A percentile compares a stretch with the other conserved stretches of the same genome.
Conservation (phyloP, 2,329 filamentous ascomycete species). For the Fusarium coffeatum region DNA sequence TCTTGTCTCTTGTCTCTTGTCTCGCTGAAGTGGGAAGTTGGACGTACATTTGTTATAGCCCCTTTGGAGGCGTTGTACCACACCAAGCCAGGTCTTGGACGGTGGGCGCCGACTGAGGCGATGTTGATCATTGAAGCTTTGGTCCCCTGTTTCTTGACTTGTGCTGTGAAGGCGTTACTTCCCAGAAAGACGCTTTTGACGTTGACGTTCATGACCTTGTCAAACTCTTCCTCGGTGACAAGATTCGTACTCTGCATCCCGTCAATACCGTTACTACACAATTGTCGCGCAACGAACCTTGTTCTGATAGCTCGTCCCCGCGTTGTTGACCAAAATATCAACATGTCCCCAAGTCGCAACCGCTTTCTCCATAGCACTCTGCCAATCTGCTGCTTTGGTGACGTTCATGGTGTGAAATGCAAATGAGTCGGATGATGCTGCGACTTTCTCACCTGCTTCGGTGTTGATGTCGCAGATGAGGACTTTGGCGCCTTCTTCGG, state of each 20-base stretch:
- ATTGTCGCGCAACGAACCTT: neutral
- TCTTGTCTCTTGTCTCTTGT: neutral
- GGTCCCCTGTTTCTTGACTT: slow-evolving; percentile 2
- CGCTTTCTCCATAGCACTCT: neutral
- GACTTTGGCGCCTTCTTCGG: slow-evolving; percentile 2
- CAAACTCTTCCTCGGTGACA: slow-evolving; percentile 7
- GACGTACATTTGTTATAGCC: slow-evolving; percentile 66
- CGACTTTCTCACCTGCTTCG: neutral
- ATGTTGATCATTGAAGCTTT: slow-evolving; percentile 31
- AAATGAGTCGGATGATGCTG: neutral
- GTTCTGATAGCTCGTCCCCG: slow-evolving; percentile 16
- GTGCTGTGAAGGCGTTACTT: slow-evolving; percentile 6
- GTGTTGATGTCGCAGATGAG: slow-evolving; percentile 12
- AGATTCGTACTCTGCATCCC: slow-evolving; percentile 23
- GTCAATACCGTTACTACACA: too few species aligned
- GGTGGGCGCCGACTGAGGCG: slow-evolving; percentile 5
- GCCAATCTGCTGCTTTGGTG: slow-evolving; percentile 1
- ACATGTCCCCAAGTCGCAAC: neutral
- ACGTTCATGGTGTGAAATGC: slow-evolving; percentile 12
- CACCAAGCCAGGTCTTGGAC: slow-evolving; percentile 71
- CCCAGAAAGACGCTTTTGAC: slow-evolving; percentile 7
- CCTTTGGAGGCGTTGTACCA: slow-evolving; percentile 80
- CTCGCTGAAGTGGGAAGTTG: accelerated
- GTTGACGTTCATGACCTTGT: slow-evolving; percentile 20
- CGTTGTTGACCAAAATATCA: slow-evolving; percentile 21